These are phyloP conservation scores for Cymbidium sinense DNA, from an alignment of 106 monocot genomes.

Conservation along the genomic window DNA sequence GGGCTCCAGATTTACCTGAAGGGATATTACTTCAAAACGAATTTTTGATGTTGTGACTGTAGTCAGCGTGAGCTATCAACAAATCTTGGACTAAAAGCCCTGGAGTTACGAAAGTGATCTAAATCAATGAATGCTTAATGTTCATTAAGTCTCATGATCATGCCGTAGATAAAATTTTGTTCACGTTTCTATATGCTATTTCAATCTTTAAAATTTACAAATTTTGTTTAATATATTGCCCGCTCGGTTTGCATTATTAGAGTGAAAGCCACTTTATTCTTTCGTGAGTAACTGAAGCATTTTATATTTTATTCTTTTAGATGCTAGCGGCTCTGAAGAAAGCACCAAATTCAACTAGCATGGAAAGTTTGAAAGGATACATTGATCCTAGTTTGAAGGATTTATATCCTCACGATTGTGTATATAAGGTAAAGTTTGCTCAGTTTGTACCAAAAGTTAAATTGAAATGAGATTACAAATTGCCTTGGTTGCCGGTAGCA, in stretches of 20 bases:
- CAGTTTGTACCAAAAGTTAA: background rate
- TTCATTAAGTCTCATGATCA: background rate
- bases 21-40: background rate
- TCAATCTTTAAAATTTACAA: background rate
- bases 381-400: conserved; percentile 81
- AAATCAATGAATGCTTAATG: background rate
- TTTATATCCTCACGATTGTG: conserved; percentile 90
- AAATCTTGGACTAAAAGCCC: too few relatives aligned
- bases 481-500: background rate
- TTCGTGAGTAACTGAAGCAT: background rate
- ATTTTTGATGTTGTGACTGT: too few relatives aligned
- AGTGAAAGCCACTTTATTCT: background rate
- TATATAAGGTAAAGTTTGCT: conserved; percentile 55
- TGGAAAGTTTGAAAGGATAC: conserved; percentile 62
- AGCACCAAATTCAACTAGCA: conserved; percentile 59
- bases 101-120: too few relatives aligned
- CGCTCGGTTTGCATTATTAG: too few relatives aligned
- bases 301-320: conserved; percentile 26
- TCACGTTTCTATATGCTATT: background rate
- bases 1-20: background rate
- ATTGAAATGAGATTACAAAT: background rate
- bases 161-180: background rate
- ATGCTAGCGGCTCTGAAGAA: conserved; percentile 79
- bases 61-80: too few relatives aligned
- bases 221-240: background rate